These are phyloP conservation scores for Penicillium coffeae DNA, from an alignment of 495 filamentous ascomycete species.

Conservation along the genomic window DNA sequence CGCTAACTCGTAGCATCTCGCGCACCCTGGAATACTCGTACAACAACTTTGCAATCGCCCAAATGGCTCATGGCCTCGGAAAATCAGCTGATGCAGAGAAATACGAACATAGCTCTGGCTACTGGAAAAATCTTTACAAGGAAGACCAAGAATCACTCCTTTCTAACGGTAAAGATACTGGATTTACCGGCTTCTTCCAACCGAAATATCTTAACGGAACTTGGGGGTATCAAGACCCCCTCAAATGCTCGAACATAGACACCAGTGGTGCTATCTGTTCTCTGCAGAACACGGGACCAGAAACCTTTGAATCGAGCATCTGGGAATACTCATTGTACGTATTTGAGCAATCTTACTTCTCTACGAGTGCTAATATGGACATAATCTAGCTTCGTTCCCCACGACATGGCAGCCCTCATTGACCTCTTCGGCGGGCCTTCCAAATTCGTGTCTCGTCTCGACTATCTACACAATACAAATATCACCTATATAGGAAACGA, in stretches of 20 bases:
- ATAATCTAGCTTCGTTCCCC: slow-evolving; percentile 54
- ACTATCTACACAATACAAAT: slow-evolving; percentile 55
- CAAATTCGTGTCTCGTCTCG: slow-evolving; percentile 58
- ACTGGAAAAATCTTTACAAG: slow-evolving; percentile 72
- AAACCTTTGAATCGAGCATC: slow-evolving; percentile 64
- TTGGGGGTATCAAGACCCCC: slow-evolving; percentile 59
- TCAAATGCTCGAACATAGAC: slow-evolving; percentile 43
- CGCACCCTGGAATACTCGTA: slow-evolving; percentile 67
- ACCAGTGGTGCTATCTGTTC: slow-evolving; percentile 55
- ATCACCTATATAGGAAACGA: slow-evolving; percentile 67
- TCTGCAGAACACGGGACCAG: slow-evolving; percentile 49
- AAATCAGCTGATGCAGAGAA: slow-evolving; percentile 51
- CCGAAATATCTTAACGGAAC: slow-evolving; percentile 56
- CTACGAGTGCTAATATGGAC: no score
- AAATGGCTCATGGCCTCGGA: slow-evolving; percentile 52
- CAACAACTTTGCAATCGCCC: slow-evolving; percentile 65
- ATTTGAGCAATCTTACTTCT: no score
- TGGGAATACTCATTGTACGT: slow-evolving; percentile 69
- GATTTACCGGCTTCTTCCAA: slow-evolving; percentile 65
- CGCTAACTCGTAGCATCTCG: slow-evolving; percentile 65
- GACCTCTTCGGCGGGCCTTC: slow-evolving; percentile 53
- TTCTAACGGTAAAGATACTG: slow-evolving; percentile 32
- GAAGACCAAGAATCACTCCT: slow-evolving; percentile 45
- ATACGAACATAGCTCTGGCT: slow-evolving; percentile 57
- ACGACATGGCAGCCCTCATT: slow-evolving; percentile 66